Percentiles rank a stretch among this genome's conserved stretches.
phyloP scores from a whole-genome alignment of 73 alveolate species.

The Symbiodinium natans region DNA sequence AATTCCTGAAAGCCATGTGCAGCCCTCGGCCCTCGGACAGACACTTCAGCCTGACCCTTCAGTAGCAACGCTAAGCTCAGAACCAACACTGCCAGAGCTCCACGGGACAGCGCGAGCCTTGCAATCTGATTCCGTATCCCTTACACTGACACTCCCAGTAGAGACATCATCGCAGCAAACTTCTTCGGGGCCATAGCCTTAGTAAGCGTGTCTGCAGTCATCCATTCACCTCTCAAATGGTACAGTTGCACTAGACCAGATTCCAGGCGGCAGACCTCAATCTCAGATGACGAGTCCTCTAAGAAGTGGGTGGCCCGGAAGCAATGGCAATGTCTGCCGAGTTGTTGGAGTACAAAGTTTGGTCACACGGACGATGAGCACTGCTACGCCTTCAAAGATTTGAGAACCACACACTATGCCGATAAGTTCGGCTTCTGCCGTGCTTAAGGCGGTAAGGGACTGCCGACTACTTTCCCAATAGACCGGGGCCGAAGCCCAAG shows the following conservation, averaged over 20 bases:
- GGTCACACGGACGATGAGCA: background rate
- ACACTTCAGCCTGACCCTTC: too few relatives aligned
- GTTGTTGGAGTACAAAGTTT: background rate
- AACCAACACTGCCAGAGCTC: too few relatives aligned
- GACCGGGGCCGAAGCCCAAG: background rate
- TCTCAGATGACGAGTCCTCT: background rate
- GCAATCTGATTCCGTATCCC: too few relatives aligned
- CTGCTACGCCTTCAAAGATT: background rate
- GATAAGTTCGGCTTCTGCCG: background rate
- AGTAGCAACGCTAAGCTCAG: too few relatives aligned
- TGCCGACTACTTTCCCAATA: background rate
- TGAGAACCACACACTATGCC: background rate
- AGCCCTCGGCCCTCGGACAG: too few relatives aligned
- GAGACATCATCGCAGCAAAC: background rate
- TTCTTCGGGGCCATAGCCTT: background rate
- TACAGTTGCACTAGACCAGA: background rate
- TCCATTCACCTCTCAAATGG: background rate
- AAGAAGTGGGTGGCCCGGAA: background rate
- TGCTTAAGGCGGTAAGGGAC: background rate
- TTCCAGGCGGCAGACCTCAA: background rate
- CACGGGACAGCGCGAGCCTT: too few relatives aligned
- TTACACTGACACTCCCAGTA: background rate
- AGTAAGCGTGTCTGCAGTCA: background rate
- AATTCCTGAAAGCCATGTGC: too few relatives aligned
- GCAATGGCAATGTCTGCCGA: background rate